Conservation (phyloP, 2,329 filamentous ascomycete species). For the Pseudopithomyces chartarum region DNA sequence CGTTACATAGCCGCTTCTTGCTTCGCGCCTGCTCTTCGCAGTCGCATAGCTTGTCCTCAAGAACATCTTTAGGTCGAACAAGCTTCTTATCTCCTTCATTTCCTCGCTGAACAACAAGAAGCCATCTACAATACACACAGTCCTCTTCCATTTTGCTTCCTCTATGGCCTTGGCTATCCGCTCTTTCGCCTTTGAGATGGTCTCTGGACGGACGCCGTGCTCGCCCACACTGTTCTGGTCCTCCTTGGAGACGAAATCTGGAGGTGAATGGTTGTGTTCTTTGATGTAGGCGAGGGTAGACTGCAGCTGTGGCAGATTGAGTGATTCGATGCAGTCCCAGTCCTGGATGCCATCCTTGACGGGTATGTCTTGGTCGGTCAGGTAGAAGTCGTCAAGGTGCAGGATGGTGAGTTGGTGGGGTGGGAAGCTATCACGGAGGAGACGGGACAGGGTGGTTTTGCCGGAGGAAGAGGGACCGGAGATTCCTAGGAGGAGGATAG, state of each 20-base stretch:
- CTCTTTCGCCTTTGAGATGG: conserved; percentile 46
- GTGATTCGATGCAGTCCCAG: conserved; percentile 86
- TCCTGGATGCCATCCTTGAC: conserved; percentile 67
- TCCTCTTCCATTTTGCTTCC: conserved; percentile 23
- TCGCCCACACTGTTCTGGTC: conserved; percentile 60
- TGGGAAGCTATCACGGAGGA: conserved; percentile 82
- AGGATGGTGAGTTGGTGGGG: conserved; percentile 69
- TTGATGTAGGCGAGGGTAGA: conserved; percentile 73
- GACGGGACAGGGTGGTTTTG: conserved; percentile 89
- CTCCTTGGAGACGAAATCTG: conserved; percentile 59
- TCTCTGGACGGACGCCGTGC: conserved; percentile 32
- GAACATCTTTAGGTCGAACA: conserved; percentile 79
- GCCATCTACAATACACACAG: conserved; percentile 76
- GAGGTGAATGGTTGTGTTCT: conserved; percentile 65
- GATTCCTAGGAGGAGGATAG: conserved; percentile 72
- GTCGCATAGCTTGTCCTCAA: conserved; percentile 67
- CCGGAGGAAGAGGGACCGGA: conserved; percentile 91
- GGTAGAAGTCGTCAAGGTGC: conserved; percentile 97
- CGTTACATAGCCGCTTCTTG: conserved; percentile 77
- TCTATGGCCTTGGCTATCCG: conserved; percentile 18
- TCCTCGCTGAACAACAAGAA: conserved; percentile 79
- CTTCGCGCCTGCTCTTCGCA: conserved; percentile 69
- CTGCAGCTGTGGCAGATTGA: conserved; percentile 73
- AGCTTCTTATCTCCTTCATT: conserved; percentile 57
- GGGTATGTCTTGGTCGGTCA: conserved; percentile 71